Conservation (phyloP, 306 rosid species). For the Geum urbanum region DNA sequence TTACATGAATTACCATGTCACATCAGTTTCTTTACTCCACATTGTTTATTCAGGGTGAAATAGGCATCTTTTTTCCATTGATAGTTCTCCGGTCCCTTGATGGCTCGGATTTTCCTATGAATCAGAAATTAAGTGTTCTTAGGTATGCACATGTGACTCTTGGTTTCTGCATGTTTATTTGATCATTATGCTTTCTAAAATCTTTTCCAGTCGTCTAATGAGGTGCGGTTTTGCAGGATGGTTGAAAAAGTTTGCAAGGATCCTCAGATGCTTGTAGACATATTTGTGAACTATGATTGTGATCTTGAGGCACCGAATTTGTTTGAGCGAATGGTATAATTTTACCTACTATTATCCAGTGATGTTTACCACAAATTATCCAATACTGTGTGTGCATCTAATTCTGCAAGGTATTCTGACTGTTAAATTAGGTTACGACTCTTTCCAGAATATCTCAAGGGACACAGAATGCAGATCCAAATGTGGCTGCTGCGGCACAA, state of each 20-base stretch:
- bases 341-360: constrained; percentile 17
- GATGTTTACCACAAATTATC: constrained; percentile 15
- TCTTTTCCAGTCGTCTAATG: constrained; percentile 28
- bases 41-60: constrained; percentile 81
- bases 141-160: constrained; percentile 40
- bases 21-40: constrained; percentile 21
- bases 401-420: constrained; percentile 24
- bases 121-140: constrained; percentile 87
- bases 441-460: constrained; percentile 93
- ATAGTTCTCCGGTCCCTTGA: constrained; percentile 91
- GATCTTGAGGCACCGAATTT: constrained; percentile 99
- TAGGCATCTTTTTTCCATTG: constrained; percentile 95
- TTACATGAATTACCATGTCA: constrained; percentile 20
- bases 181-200: constrained; percentile 5
- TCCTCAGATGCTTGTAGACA: constrained; percentile 97
- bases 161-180: constrained; percentile 9
- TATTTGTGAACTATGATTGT: constrained; percentile 98
- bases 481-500: constrained; percentile 64
- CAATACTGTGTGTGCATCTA: constrained; percentile 14
- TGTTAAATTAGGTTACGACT: constrained; percentile 67
- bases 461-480: constrained; percentile 72
- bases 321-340: constrained; percentile 92
- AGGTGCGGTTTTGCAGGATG: constrained; percentile 64
- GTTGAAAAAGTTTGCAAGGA: constrained; percentile 92
- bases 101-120: constrained; percentile 65